Base-by-base conservation (phyloP, 2,329 filamentous ascomycete genomes). In the Amesomyces nigricolor region DNA sequence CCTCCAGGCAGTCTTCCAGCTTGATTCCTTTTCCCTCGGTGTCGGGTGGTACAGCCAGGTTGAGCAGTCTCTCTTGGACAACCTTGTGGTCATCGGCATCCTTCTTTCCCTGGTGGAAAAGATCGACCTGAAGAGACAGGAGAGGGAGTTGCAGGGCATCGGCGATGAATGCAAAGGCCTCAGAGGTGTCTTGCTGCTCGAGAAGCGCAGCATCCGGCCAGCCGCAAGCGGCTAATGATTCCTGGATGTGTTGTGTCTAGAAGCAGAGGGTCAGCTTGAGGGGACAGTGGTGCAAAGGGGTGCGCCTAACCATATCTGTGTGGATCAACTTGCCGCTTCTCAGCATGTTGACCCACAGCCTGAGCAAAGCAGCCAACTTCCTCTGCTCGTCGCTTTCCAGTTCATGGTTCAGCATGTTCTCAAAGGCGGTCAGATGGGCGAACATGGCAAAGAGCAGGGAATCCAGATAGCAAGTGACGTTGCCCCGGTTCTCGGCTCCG, bases 401-500 rank as follows among this genome's bases (percentile, higher is more conserved):
- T 7, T 86, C 83, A 55, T 86, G 87, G 68, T 89, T 91, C 35
- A 96, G 77, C 78, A 97, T 95, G 47, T 88, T 89, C 70, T 97
- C 92, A 68, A 96, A 99, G 61, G 88, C 91, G 62, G 90, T 87
- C 38, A 96, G 78, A 58, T 89, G 86, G 16, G 89, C 88, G 68
- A 97, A 97, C 90, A 99, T 96, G 69, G 92, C 88, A 68, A 96
- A 97, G 1, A 99, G 79, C 19, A 97, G 74, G 0, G 92, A 81
- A 69, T 97, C 94, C 14, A 97, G 76, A 68, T 95, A 97, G 73
- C 94, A 99, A n/a, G 92, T 97, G 37, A 96, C 90, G 47, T 82
- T 83, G 44, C 86, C 80, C 47, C 91, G 80, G 67, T 99, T 99
- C 64, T 89, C 87, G 11, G 94, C 92, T 6, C 94, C 94, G 4